Evolutionary conservation across 139 green algal species (phyloP).

Genomic region (Raphidocelis subcapitata): DNA sequence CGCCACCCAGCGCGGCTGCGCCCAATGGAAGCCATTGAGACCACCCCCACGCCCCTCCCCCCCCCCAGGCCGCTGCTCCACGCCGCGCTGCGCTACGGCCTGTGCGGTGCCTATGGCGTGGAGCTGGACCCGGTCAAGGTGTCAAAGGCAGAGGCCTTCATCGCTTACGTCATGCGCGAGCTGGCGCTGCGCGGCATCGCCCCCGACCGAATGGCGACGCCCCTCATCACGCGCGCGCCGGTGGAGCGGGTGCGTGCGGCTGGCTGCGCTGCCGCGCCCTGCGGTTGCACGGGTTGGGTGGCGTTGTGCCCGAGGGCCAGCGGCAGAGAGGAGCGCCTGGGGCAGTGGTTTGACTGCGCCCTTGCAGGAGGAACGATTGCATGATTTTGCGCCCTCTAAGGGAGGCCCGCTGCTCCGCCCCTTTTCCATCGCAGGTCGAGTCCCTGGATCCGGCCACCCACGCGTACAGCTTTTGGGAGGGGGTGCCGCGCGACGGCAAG

Average conservation of each 20-base stretch:
- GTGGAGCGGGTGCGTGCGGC: conserved; percentile 61
- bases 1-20: too few species aligned
- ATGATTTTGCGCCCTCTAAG: too few species aligned
- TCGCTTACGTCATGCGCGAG: conserved; percentile 43
- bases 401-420: too few species aligned
- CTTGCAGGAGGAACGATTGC: too few species aligned
- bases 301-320: not conserved
- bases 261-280: not conserved
- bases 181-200: conserved; percentile 32
- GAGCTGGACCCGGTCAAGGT: conserved; percentile 88
- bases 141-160: conserved; percentile 77
- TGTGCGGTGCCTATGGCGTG: conserved; percentile 58
- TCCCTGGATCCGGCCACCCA: conserved; percentile 79
- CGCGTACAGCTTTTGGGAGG: conserved; percentile 95
- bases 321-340: too few species aligned
- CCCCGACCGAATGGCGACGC: conserved; percentile 7
- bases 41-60: not conserved
- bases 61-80: conserved; percentile 77
- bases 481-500: conserved; percentile 70
- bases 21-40: too few species aligned
- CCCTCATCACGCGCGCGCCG: conserved; percentile 52
- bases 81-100: conserved; percentile 53
- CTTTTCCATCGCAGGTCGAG: too few species aligned
- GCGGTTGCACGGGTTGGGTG: not conserved
- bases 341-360: too few species aligned